Base-by-base conservation (phyloP, 345 rosid species). In the Hypericum androsaemum region DNA sequence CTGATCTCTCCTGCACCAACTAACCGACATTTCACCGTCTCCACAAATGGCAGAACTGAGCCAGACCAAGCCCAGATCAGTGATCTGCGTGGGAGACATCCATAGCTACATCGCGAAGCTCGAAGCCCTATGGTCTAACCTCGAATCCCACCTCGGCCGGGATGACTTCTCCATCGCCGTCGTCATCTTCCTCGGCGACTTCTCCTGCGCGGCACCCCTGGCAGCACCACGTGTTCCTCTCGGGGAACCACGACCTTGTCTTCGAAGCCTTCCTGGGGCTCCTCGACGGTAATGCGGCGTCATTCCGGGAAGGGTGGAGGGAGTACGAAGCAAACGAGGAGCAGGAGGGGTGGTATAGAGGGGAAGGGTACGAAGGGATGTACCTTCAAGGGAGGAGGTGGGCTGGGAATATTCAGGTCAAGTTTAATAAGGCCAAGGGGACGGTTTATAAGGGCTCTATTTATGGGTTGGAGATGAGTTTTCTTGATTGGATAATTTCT, bases 171-270 rank as follows among this genome's bases (percentile, higher is more conserved):
- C 85, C 76, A 52, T 41, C 53, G 46, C 89, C 40, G 82, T 95
- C 54, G 60, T 86, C 54, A 81, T 88, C 56, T 88, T 88, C 72
- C 71, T 88, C 44, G 97, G 97, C 38, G 97, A 88, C 57, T 85
- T 82, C 71, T 88, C 84, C 80, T 22, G 49, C 66, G 12, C 61
- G 43, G 35, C 74, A 77, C 57, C 90, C 90, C 2, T 50, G 58
- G n/a, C 94, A 88, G 57, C 75, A 62, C 16, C 88, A 82, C 5
- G 80, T 82, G 0, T 82, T 71, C 66, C 72, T 88, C 40, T 53
- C 81, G 5, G 96, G 96, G 0, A 84, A 84, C 68, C 90, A 84
- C 50, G 96, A 88, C 67, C 64, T 84, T 45, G 88, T 88, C 15
- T 84, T 88, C 61, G 79, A 80, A 0, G 86, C 77, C 3, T 84